phyloP scores from a whole-genome alignment of 164 flowering plant species.

The Berberis vulgaris region DNA sequence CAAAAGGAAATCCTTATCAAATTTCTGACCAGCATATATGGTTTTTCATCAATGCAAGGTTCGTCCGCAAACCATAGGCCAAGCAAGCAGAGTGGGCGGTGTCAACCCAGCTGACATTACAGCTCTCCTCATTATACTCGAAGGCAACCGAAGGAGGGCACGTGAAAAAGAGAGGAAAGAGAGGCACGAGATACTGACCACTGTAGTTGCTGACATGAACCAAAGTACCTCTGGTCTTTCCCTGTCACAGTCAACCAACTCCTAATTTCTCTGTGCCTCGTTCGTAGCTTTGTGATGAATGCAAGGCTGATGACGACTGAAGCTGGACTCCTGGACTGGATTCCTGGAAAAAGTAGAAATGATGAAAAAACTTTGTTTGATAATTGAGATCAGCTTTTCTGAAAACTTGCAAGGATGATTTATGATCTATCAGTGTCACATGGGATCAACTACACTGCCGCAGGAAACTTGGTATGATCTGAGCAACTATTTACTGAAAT shows the following conservation, averaged over 20 bases:
- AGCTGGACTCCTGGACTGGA: too few relatives aligned
- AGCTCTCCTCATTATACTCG: conserved; percentile 82
- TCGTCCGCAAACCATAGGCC: conserved; percentile 92
- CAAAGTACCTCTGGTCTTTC: conserved; percentile 12
- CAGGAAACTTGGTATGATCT: neutral
- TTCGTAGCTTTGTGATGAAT: too few relatives aligned
- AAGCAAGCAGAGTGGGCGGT: conserved; percentile 95
- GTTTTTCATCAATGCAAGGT: conserved; percentile 36
- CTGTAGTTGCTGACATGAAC: conserved; percentile 25
- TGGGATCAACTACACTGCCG: neutral
- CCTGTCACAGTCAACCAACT: conserved; percentile 18
- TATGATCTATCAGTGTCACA: too few relatives aligned
- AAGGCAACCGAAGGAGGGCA: conserved; percentile 59
- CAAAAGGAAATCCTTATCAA: too few relatives aligned
- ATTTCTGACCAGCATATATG: too few relatives aligned
- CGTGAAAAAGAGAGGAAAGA: conserved; percentile 37
- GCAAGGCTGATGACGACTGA: too few relatives aligned
- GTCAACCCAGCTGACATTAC: conserved; percentile 96
- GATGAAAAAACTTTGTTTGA: too few relatives aligned
- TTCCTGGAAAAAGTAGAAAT: too few relatives aligned
- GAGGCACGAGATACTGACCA: conserved; percentile 30
- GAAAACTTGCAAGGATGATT: too few relatives aligned
- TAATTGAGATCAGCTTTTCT: too few relatives aligned
- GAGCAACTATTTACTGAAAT: neutral
- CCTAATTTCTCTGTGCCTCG: neutral